phyloP scores from a whole-genome alignment of 176 grass and related monocot genomes.

The Melocanna baccifera region DNA sequence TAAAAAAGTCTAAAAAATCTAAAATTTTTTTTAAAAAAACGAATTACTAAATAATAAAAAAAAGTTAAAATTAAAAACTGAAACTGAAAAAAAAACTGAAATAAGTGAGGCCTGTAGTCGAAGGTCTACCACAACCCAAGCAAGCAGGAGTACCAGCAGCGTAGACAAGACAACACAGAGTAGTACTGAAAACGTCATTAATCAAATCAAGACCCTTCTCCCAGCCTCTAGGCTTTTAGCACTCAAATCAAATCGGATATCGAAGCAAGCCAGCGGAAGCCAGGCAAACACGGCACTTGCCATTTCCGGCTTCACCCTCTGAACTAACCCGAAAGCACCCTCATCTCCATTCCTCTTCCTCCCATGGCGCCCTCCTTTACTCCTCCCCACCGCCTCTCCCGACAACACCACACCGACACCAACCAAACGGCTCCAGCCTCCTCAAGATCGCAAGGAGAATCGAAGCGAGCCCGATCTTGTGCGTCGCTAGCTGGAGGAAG shows the following conservation, averaged over 20 bases:
- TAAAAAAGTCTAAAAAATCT: too few relatives aligned
- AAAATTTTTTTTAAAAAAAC: too few relatives aligned
- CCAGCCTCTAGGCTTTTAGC: background rate
- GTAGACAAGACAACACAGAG: too few relatives aligned
- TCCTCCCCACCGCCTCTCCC: conserved; percentile 30
- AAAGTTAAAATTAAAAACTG: too few relatives aligned
- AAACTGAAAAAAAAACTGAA: too few relatives aligned
- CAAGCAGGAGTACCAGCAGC: too few relatives aligned
- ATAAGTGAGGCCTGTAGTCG: too few relatives aligned
- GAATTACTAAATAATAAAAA: too few relatives aligned
- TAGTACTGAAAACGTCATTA: too few relatives aligned
- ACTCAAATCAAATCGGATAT: conserved; percentile 10
- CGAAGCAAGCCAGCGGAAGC: background rate
- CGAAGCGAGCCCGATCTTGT: background rate
- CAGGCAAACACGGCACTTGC: conserved; percentile 41
- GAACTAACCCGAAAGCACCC: conserved; percentile 66
- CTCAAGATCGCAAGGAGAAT: conserved; percentile 20
- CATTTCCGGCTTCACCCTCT: conserved; percentile 49
- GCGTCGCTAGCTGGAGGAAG: background rate
- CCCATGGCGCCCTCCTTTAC: conserved; percentile 50
- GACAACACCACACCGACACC: conserved; percentile 20
- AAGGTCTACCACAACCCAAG: too few relatives aligned
- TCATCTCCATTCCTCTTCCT: conserved; percentile 59
- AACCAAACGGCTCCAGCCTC: conserved; percentile 10
- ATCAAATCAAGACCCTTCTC: too few relatives aligned